These are phyloP conservation scores for Hypoxylon sp. DNA, from an alignment of 2,329 filamentous ascomycete species.

Conservation along the genomic window DNA sequence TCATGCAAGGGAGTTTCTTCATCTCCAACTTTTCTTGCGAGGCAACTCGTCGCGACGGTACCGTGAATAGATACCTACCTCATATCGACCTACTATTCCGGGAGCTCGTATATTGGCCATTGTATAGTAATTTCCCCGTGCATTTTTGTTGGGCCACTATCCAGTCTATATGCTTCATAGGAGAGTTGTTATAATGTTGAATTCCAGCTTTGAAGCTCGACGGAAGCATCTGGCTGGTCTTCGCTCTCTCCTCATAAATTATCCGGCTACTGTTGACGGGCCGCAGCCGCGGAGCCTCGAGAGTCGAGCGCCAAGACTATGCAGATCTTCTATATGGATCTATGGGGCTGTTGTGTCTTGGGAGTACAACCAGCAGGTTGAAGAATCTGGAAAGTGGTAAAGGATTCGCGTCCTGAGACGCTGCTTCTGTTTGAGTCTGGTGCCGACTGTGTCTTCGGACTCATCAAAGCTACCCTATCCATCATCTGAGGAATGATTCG, in stretches of 20 bases:
- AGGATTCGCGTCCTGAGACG: conserved; percentile 19
- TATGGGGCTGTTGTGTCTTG: not conserved
- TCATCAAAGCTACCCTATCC: not conserved
- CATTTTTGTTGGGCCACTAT: conserved; percentile 2
- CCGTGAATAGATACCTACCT: not conserved
- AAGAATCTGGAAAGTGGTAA: not conserved
- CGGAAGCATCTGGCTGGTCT: conserved; percentile 7
- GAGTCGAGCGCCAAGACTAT: conserved; percentile 2
- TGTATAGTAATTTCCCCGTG: conserved; percentile 6
- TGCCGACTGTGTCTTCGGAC: not conserved
- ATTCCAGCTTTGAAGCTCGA: conserved; percentile 5
- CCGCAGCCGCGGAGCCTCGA: not conserved
- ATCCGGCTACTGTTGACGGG: conserved; percentile 5
- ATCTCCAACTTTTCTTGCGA: conserved; percentile 20
- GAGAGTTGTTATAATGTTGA: conserved; percentile 4
- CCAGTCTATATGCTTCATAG: conserved; percentile 21
- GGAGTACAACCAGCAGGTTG: not conserved
- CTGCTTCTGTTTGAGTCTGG: conserved; percentile 1
- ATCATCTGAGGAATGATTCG: not conserved
- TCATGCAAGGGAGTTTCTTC: conserved; percentile 12
- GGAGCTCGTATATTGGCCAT: conserved; percentile 7
- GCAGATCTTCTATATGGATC: not conserved
- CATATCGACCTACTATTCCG: conserved; percentile 23
- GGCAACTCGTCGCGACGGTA: conserved; percentile 10
- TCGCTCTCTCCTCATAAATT: conserved; percentile 10